These are phyloP conservation scores for Agarophyton chilense DNA, from an alignment of 23 red algal species.

Conservation along the genomic window DNA sequence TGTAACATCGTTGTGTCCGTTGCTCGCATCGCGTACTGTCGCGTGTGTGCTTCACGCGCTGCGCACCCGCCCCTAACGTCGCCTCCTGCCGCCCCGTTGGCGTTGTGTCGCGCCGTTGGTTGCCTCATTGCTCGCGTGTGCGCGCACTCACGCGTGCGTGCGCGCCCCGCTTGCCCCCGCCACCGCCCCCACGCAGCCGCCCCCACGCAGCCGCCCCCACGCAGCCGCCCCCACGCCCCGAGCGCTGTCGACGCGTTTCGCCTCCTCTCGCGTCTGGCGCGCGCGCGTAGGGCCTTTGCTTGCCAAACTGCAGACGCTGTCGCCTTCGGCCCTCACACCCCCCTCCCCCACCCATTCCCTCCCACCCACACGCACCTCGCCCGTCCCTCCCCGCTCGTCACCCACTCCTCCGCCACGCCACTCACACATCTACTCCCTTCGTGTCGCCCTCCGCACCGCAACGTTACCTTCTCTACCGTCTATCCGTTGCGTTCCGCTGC, in stretches of 20 bases:
- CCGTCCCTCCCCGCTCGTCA: not conserved
- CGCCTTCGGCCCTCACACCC: not conserved
- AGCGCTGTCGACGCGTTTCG: no score
- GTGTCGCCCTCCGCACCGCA: not conserved
- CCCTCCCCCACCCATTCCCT: no score
- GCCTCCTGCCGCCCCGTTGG: not conserved
- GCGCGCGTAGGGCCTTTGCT: not conserved
- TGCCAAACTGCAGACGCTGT: constrained; percentile 1
- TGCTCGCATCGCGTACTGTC: no score
- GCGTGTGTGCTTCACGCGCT: no score
- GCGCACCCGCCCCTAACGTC: no score
- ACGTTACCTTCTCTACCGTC: not conserved
- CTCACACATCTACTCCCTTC: not conserved
- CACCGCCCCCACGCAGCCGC: no score
- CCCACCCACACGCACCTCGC: no score
- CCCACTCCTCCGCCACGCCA: not conserved
- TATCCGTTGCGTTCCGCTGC: not conserved
- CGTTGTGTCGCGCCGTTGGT: not conserved
- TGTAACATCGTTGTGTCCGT: no score
- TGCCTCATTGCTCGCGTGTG: not conserved
- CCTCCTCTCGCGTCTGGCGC: constrained; percentile 2
- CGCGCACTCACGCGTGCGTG: not conserved
- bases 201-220: no score
- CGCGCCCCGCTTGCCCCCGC: no score
- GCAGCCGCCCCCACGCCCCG: no score